These are phyloP conservation scores for Botrytis medusae DNA, from an alignment of 2,329 filamentous ascomycete species.

Conservation along the genomic window DNA sequence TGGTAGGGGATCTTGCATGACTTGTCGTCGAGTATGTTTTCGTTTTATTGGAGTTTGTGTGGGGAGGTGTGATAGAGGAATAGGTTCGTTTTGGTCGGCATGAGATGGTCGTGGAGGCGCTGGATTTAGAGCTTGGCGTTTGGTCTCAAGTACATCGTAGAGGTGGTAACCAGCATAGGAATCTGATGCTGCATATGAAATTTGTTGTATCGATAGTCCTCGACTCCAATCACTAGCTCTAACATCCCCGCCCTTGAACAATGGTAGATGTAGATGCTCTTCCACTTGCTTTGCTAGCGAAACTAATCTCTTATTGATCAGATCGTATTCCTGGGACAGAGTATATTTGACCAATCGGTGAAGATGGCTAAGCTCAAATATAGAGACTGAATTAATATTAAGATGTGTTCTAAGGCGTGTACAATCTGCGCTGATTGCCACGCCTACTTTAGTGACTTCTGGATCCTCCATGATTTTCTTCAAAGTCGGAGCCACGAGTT, in stretches of 20 bases:
- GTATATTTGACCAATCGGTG: conserved; percentile 74
- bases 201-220: conserved; percentile 61
- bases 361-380: conserved; percentile 81
- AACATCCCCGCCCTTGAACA: conserved; percentile 73
- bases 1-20: conserved; percentile 30
- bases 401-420: conserved; percentile 68
- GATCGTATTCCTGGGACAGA: conserved; percentile 46
- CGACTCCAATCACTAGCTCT: conserved; percentile 74
- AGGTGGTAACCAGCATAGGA: conserved; percentile 77
- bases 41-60: background rate
- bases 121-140: conserved; percentile 65
- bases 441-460: conserved; percentile 71
- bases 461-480: conserved; percentile 70
- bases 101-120: conserved; percentile 68
- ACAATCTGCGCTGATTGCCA: conserved; percentile 70
- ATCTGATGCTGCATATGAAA: conserved; percentile 75
- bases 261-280: conserved; percentile 68
- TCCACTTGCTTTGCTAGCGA: conserved; percentile 68
- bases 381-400: conserved; percentile 60
- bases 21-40: conserved; percentile 15
- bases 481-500: conserved; percentile 70
- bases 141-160: conserved; percentile 68
- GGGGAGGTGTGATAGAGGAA: conserved; percentile 40
- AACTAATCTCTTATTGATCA: conserved; percentile 67
- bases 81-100: conserved; percentile 65